Evolutionary conservation across 805 yeast species (phyloP).

Genomic region (Ogataea philodendri): DNA sequence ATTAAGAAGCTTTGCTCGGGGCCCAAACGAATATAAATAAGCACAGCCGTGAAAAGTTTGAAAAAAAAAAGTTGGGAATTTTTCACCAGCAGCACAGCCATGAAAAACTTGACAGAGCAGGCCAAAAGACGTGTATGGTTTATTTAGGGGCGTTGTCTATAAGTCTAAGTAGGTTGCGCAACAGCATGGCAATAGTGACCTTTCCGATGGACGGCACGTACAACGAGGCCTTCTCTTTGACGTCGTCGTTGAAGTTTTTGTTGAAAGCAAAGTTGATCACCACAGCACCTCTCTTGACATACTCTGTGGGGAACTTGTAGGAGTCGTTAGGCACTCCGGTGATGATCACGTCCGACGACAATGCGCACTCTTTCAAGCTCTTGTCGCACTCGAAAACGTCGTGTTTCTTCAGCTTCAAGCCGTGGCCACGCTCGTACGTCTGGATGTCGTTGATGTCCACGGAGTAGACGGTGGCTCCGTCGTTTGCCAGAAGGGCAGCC

Average conservation of each 20-base stretch:
- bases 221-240: constrained; percentile 81
- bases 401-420: constrained; percentile 76
- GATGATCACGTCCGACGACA: constrained; percentile 82
- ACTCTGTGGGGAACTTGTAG: constrained; percentile 84
- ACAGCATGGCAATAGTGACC: constrained; percentile 91
- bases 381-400: constrained; percentile 60
- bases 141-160: constrained; percentile 55
- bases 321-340: constrained; percentile 89
- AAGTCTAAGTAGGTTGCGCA: constrained; percentile 83
- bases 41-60: too few species aligned
- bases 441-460: constrained; percentile 86
- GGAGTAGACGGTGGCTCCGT: constrained; percentile 95
- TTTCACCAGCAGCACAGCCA: too few species aligned
- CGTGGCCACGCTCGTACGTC: constrained; percentile 91
- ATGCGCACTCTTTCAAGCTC: constrained; percentile 63
- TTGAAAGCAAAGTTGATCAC: constrained; percentile 87
- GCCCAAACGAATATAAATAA: too few species aligned
- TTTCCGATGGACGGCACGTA: constrained; percentile 96
- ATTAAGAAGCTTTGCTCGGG: too few species aligned
- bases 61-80: too few species aligned
- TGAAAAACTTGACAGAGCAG: too few species aligned
- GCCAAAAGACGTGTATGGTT: too few species aligned
- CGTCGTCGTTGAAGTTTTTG: constrained; percentile 80
- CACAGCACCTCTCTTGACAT: constrained; percentile 82
- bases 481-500: constrained; percentile 94